A percentile compares a stretch with the other conserved stretches of the same genome.
Conservation (phyloP, 2,329 filamentous ascomycete genomes). For the Alternaria angustiovoidea region DNA sequence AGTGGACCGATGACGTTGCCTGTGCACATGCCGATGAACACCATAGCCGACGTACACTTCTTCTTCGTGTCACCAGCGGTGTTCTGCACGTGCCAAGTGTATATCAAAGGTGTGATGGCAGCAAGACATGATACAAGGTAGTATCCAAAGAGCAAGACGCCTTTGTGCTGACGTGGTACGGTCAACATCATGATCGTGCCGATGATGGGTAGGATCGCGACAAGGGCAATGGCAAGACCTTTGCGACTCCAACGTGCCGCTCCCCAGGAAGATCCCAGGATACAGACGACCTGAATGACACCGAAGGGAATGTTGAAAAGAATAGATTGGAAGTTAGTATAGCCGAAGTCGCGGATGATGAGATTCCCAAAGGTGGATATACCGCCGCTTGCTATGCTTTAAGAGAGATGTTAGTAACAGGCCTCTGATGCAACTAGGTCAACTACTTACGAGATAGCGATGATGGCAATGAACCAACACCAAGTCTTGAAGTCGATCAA, state of each 20-base stretch:
- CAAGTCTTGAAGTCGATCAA: constrained; percentile 38
- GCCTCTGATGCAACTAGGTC: constrained; percentile 42
- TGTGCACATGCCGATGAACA: constrained; percentile 49
- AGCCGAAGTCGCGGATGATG: constrained; percentile 65
- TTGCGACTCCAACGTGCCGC: constrained; percentile 61
- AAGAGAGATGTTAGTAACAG: background rate
- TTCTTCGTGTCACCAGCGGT: constrained; percentile 50
- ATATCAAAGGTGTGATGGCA: constrained; percentile 48
- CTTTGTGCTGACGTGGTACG: constrained; percentile 57
- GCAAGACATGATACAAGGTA: constrained; percentile 57
- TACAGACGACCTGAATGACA: constrained; percentile 58
- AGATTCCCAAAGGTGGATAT: constrained; percentile 68
- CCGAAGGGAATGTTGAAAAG: constrained; percentile 69
- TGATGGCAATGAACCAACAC: constrained; percentile 64
- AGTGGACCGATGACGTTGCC: constrained; percentile 50
- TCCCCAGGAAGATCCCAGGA: constrained; percentile 60
- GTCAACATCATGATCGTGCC: constrained; percentile 62
- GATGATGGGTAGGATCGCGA: constrained; percentile 61
- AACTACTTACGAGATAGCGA: constrained; percentile 45
- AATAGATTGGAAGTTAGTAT: constrained; percentile 62
- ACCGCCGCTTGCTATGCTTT: constrained; percentile 66
- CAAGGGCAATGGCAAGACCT: constrained; percentile 61
- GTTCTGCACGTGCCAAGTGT: constrained; percentile 51
- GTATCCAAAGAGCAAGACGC: constrained; percentile 60
- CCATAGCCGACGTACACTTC: constrained; percentile 48